Evolutionary conservation across 2,329 filamentous ascomycete species (phyloP).

Genomic region (Diaporthe batatas): DNA sequence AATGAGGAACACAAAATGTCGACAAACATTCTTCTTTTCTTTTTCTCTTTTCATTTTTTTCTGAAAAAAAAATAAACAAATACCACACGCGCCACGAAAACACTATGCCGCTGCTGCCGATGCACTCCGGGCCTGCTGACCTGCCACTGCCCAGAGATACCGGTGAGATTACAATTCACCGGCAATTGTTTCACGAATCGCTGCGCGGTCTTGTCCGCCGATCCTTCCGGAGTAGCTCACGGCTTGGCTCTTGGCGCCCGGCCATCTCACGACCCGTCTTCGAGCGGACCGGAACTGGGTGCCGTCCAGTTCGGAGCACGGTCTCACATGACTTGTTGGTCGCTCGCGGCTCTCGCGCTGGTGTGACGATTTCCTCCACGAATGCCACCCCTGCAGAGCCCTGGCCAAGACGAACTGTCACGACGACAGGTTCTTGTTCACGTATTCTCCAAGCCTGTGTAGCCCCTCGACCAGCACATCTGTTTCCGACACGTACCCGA

Average conservation of each 20-base stretch:
- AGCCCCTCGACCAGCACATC: constrained; percentile 76
- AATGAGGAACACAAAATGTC: background rate
- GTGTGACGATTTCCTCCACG: background rate
- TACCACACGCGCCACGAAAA: background rate
- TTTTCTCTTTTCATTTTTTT: too few species aligned
- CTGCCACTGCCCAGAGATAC: background rate
- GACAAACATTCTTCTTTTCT: background rate
- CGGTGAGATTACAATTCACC: constrained; percentile 1
- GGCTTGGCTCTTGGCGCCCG: constrained; percentile 31
- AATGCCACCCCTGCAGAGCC: background rate
- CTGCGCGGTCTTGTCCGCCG: constrained; percentile 29
- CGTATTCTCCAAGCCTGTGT: constrained; percentile 59
- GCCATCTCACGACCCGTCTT: background rate
- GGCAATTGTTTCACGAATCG: constrained; percentile 28
- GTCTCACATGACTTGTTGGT: background rate
- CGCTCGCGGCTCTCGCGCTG: background rate
- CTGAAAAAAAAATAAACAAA: too few species aligned
- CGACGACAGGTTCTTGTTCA: constrained; percentile 51
- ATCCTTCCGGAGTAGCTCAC: constrained; percentile 22
- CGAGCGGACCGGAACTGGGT: constrained; percentile 2
- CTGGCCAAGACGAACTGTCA: constrained; percentile 5
- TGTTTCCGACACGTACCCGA: constrained; percentile 82
- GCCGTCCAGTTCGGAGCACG: constrained; percentile 10
- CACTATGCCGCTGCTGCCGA: background rate
- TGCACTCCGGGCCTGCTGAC: background rate